A percentile compares a stretch with the other conserved stretches of the same genome.
Conservation (phyloP, 371 early-diverging fungal species). For the Synchytrium microbalum region DNA sequence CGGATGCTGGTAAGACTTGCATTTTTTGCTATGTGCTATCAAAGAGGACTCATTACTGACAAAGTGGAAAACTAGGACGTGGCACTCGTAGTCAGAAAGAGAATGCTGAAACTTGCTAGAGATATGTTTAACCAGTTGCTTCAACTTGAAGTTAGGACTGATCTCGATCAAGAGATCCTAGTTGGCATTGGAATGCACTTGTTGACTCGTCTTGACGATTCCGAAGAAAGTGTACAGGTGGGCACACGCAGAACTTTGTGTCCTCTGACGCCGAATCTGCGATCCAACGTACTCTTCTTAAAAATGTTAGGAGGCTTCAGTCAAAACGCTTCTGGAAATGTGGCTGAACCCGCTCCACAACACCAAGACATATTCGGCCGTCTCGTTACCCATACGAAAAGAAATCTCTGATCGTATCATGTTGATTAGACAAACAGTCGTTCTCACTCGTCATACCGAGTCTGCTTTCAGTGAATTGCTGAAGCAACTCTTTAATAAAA, state of each 20-base stretch:
- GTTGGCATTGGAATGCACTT: conserved; percentile 70
- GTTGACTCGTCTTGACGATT: conserved; percentile 66
- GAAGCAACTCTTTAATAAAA: not conserved
- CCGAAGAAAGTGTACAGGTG: conserved; percentile 62
- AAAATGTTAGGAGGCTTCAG: conserved; percentile 47
- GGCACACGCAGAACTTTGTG: not conserved
- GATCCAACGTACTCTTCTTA: not conserved
- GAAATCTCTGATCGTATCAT: not conserved
- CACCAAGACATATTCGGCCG: conserved; percentile 9
- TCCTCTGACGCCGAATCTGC: not conserved
- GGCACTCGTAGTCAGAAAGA: conserved; percentile 74
- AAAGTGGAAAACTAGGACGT: conserved; percentile 79
- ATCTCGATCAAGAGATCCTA: conserved; percentile 30
- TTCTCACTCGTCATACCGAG: not conserved
- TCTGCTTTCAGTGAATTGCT: not conserved
- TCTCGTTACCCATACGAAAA: not conserved
- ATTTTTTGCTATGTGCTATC: not conserved
- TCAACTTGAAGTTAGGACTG: conserved; percentile 4
- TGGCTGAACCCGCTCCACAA: conserved; percentile 56
- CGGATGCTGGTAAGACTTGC: conserved; percentile 56
- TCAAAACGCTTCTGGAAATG: conserved; percentile 62
- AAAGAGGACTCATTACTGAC: too few relatives aligned
- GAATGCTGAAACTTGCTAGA: conserved; percentile 66
- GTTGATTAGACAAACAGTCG: not conserved
- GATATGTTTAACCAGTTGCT: conserved; percentile 51